phyloP scores from a whole-genome alignment of 441 rosid genomes.

The Monsonia emarginata region DNA sequence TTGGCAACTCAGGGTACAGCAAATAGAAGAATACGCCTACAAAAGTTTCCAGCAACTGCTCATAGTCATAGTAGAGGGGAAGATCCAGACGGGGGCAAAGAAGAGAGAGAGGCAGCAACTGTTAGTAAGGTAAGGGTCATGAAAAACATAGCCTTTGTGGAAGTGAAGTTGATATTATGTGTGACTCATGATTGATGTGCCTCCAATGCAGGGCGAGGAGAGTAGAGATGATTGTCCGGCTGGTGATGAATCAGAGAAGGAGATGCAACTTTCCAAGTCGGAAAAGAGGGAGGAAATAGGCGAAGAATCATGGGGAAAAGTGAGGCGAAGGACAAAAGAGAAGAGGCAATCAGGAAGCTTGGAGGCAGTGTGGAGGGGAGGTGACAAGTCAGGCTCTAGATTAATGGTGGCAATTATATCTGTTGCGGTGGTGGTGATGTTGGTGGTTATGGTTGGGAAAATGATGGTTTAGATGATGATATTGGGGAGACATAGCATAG shows the following conservation, averaged over 20 bases:
- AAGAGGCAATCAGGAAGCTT: not conserved
- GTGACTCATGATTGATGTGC: not conserved
- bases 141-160: not conserved
- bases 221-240: not conserved
- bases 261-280: not conserved
- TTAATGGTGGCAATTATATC: not conserved
- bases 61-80: not conserved
- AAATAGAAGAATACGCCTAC: conserved; percentile 13
- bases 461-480: not conserved
- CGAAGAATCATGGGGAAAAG: not conserved
- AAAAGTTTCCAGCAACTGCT: not conserved
- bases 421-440: not conserved
- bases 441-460: not conserved
- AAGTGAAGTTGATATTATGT: not conserved
- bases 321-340: not conserved
- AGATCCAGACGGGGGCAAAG: not conserved
- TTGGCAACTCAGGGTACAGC: conserved; percentile 19
- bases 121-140: conserved; percentile 35
- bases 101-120: conserved; percentile 33
- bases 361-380: not conserved
- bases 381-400: not conserved
- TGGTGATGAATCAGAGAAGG: not conserved
- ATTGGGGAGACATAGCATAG: not conserved
- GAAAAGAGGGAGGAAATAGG: not conserved
- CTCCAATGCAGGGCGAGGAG: not conserved